Evolutionary conservation across 2,329 filamentous ascomycete genomes (phyloP), one percentile per base, ranked within the genome.

Genomic region (Chalara sp.): DNA sequence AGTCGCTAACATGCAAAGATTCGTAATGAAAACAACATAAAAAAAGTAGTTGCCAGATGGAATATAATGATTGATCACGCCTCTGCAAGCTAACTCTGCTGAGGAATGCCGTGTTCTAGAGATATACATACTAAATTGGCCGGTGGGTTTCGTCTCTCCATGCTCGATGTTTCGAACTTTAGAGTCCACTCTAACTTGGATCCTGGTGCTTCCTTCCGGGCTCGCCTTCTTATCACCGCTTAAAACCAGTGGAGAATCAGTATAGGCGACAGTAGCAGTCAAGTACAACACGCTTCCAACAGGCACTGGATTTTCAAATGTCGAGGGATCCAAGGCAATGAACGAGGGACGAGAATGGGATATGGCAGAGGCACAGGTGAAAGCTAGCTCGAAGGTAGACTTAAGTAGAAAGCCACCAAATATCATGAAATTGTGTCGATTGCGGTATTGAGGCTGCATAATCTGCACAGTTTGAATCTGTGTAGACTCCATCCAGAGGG

Each of bases 371-470:
- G 82, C 83, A 61, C 83, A 85, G 59, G 83, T 86, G 67, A 87
- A 88, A 1, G 84, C 84, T 1, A 87, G 73, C 64, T 88, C 84
- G 57, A 87, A 87, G 0, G 83, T 84, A 56, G 84, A 79, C 62
- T 85, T 85, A 1, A 88, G 73, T 1, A 87, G 73, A 61, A 83
- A 87, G 10, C 84, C 84, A 49, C 84, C 84, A 60, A 87, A 88
- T 50, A 88, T 86, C 83, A 86, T 86, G 68, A 85, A 85, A 57
- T 84, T 81, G 65, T 86, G 83, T 3, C 81, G 68, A 65, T 85
- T 85, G 45, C 83, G 77, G 64, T 83, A 79, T 65, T 86, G 82
- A 0, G 84, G 84, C 58, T 87, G 83, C 84, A 87, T 87, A 55
- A 88, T 85, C 59, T 78, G 79, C 5, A 84, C 81, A n/a, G 80